A percentile compares a stretch with the other conserved stretches of the same genome.
Evolutionary conservation across 768 basidiomycete species (phyloP).

Genomic region (Tylopilus plumbeoviolaceoides): DNA sequence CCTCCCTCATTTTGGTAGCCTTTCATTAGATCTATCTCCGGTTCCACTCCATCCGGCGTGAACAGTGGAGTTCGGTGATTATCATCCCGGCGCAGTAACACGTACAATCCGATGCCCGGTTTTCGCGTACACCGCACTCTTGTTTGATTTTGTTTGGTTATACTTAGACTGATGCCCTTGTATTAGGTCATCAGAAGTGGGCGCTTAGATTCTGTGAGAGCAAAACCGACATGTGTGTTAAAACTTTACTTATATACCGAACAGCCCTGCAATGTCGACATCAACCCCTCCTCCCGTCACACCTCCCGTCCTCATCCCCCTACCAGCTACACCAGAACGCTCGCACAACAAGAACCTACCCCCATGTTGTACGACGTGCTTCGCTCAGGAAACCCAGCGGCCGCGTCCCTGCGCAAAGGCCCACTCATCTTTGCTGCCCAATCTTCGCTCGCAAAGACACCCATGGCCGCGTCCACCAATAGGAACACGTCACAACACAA

Average conservation of each 20-base stretch:
- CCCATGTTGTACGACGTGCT: conserved; percentile 23
- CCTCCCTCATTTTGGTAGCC: conserved; percentile 8
- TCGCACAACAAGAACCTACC: conserved; percentile 1
- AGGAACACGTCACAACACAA: not conserved
- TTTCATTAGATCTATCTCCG: conserved; percentile 18
- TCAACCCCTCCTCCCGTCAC: not conserved
- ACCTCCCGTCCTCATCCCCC: conserved; percentile 10
- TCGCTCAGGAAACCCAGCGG: conserved; percentile 16
- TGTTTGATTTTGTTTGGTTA: conserved; percentile 13
- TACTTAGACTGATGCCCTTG: conserved; percentile 5
- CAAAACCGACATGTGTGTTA: conserved; percentile 1
- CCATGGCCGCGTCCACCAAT: conserved; percentile 13
- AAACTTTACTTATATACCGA: no score
- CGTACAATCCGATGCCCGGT: not conserved
- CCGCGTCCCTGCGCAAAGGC: conserved; percentile 36
- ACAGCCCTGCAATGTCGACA: conserved; percentile 12
- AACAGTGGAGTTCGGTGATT: conserved; percentile 20
- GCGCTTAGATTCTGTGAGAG: conserved; percentile 17
- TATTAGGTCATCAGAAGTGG: conserved; percentile 20
- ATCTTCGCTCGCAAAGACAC: conserved; percentile 3
- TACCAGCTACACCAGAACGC: conserved; percentile 18
- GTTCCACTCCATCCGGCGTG: conserved; percentile 12
- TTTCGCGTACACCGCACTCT: not conserved
- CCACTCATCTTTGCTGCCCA: conserved; percentile 61
- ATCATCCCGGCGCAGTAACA: conserved; percentile 10